Evolutionary conservation across 805 yeast species (phyloP).

Genomic region (Yarrowia sp.): DNA sequence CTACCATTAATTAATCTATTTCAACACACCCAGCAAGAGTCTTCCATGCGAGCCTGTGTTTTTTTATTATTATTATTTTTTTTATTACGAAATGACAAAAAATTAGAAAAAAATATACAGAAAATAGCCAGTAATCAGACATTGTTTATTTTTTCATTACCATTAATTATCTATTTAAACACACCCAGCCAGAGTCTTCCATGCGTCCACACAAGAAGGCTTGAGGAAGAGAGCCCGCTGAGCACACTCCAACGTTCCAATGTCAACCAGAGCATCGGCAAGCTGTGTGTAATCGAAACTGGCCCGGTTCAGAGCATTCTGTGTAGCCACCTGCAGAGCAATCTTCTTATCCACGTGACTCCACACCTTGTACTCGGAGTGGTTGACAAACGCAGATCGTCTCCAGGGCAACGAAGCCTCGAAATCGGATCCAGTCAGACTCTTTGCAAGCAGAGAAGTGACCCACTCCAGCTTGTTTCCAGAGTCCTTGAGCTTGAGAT

Average conservation of each 20-base stretch:
- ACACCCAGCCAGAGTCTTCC: constrained; percentile 32
- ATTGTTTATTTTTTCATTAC: too few species aligned
- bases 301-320: constrained; percentile 43
- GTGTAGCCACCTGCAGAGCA: constrained; percentile 55
- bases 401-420: constrained; percentile 50
- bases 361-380: constrained; percentile 71
- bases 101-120: too few species aligned
- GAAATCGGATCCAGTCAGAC: constrained; percentile 36
- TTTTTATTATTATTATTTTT: too few species aligned
- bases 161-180: not conserved
- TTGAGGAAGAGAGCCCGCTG: constrained; percentile 68
- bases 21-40: too few species aligned
- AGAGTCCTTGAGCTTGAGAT: constrained; percentile 44
- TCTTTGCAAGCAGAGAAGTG: constrained; percentile 50
- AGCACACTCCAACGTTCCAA: constrained; percentile 49
- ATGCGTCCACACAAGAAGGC: constrained; percentile 50
- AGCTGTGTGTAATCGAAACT: constrained; percentile 50
- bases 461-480: constrained; percentile 58
- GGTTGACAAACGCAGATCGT: constrained; percentile 70
- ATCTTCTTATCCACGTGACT: constrained; percentile 52
- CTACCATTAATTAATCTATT: too few species aligned
- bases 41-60: too few species aligned
- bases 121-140: too few species aligned
- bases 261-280: constrained; percentile 49
- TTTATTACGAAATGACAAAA: too few species aligned